Evolutionary conservation across 83 land plant species (phyloP).

Genomic region (Picea mariana): DNA sequence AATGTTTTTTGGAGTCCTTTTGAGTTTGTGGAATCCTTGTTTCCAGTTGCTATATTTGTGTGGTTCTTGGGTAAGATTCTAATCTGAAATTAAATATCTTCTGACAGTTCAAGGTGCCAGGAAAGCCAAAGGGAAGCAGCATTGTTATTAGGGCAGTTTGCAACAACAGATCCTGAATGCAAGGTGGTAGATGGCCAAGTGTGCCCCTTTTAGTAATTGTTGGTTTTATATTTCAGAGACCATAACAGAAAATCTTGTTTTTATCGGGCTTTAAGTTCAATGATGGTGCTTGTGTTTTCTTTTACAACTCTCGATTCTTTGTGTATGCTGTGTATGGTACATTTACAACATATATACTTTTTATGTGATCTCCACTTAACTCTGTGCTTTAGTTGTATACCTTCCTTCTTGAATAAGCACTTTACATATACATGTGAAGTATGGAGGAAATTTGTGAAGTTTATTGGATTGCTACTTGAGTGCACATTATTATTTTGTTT

Average conservation of each 20-base stretch:
- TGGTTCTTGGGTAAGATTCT: not conserved
- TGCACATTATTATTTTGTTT: not conserved
- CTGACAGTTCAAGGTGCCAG: conserved; percentile 82
- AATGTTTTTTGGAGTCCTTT: no score
- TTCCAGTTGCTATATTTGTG: not conserved
- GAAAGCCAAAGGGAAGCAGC: conserved; percentile 99
- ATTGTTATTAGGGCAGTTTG: conserved; percentile 95
- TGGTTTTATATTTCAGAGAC: not conserved
- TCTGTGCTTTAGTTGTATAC: not conserved
- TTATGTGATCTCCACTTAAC: not conserved
- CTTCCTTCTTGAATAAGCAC: not conserved
- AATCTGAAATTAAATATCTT: not conserved
- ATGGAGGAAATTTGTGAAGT: not conserved
- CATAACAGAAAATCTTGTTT: not conserved
- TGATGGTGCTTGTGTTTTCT: no score
- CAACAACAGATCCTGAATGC: conserved; percentile 97
- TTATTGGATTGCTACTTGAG: not conserved
- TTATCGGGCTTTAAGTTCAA: not conserved
- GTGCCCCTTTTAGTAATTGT: not conserved
- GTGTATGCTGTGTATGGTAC: not conserved
- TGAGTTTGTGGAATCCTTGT: no score
- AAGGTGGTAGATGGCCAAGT: conserved; percentile 50
- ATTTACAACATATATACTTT: not conserved
- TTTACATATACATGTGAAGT: not conserved
- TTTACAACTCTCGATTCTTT: no score